Percentiles rank a stretch among this genome's conserved stretches.
Conservation (phyloP, 1,284 basidiomycete genomes). For the Peniophora sp. region DNA sequence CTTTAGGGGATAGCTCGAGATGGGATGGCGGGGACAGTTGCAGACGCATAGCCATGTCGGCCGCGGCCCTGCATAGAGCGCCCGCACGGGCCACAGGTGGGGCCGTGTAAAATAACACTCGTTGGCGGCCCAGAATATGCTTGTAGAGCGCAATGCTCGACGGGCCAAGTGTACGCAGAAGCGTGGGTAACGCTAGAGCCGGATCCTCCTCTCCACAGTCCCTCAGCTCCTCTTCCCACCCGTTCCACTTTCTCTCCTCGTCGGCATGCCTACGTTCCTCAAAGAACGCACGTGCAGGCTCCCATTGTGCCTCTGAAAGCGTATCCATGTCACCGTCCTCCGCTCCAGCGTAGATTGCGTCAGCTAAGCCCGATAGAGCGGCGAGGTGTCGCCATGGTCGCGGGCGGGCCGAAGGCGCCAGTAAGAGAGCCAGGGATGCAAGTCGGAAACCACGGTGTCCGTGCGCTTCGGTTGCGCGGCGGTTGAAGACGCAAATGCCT, state of each 20-base stretch:
- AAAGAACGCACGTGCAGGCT: constrained; percentile 54
- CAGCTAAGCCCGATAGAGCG: constrained; percentile 52
- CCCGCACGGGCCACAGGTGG: constrained; percentile 74
- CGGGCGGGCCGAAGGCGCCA: constrained; percentile 53
- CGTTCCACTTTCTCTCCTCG: constrained; percentile 50
- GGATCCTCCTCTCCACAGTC: constrained; percentile 42
- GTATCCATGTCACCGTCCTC: constrained; percentile 35
- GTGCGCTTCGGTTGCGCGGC: constrained; percentile 55
- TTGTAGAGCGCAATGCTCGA: constrained; percentile 72
- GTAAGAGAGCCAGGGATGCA: constrained; percentile 67
- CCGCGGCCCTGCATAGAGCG: constrained; percentile 65
- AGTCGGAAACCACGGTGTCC: constrained; percentile 73
- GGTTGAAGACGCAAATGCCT: constrained; percentile 64
- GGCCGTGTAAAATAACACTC: constrained; percentile 68
- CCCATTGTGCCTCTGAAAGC: constrained; percentile 53
- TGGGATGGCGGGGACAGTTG: constrained; percentile 22
- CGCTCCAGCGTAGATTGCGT: constrained; percentile 43
- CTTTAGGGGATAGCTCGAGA: constrained; percentile 26
- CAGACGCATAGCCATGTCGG: constrained; percentile 60
- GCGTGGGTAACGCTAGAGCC: constrained; percentile 55
- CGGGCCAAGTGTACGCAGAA: constrained; percentile 68
- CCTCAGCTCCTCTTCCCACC: constrained; percentile 59
- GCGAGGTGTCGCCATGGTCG: constrained; percentile 65
- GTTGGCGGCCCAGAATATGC: constrained; percentile 59
- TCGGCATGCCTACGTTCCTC: constrained; percentile 50